Base-by-base conservation (phyloP, 1,284 basidiomycete species). In the Agaricales sp. region DNA sequence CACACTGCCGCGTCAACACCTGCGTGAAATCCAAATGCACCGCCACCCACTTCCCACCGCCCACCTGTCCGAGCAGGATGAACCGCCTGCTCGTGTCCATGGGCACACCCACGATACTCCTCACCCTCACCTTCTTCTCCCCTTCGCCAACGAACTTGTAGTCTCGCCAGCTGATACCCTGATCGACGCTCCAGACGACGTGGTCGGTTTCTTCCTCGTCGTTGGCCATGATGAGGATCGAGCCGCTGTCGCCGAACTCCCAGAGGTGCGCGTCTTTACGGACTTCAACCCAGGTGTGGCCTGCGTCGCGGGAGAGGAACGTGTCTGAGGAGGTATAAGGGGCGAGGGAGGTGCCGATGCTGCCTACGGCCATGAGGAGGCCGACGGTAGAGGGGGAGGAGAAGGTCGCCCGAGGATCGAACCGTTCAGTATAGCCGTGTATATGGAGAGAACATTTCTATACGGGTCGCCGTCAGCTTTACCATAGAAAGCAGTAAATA, bases 231-330 rank as follows among this genome's bases (percentile, higher is more conserved):
- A 99, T 71, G 30, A 99, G 74, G 52, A 99, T 77, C 0, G 92
- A 92, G 4, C 96, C 95, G 1, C 92, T 95, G 67, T 99, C 96
- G 30, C 95, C 95, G 60, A 93, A 98, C 61, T 96, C 93, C 92
- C 93, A 99, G 48, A 96, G 75, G 62, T 98, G 89, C 0, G 96
- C 94, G 58, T 96, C 94, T 64, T 99, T 99, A 70, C 93, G 92
- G 2, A 99, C 87, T 67, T 99, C 95, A 62, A 96, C 83, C 95
- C 95, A 99, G 0, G 90, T 92, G 67, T 97, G 97, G 4, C 95
- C 96, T 3, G 85, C 96, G 59, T 99, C 92, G 2, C 95, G 87
- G 43, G 90, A 93, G 37, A 99, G 75, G 81, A 98, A 99, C 0
- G 93, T 96, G 65, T 98, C 95, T 54, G 85, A 86, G 41, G 97